These are phyloP conservation scores for Ascochyta lentis DNA, from an alignment of 2,329 filamentous ascomycete genomes.

Conservation along the genomic window DNA sequence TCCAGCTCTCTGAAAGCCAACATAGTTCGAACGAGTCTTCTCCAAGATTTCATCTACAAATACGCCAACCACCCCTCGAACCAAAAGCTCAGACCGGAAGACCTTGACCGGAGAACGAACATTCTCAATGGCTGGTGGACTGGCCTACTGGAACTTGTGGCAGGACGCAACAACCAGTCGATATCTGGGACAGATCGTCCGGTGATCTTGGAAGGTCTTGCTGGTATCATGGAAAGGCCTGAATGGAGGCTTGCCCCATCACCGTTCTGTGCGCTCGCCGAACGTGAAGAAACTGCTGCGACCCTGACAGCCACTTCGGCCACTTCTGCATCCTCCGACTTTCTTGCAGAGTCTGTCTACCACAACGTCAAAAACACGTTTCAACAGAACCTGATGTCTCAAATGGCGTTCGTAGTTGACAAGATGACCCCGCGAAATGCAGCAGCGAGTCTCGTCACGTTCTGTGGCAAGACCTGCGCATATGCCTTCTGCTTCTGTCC, in stretches of 20 bases:
- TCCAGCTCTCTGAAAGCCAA: constrained; percentile 76
- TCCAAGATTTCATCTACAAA: constrained; percentile 75
- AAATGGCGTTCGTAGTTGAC: constrained; percentile 86
- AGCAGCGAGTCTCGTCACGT: constrained; percentile 71
- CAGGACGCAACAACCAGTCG: constrained; percentile 75
- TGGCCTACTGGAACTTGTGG: constrained; percentile 79
- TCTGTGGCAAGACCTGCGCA: constrained; percentile 87
- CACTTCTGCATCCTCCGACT: constrained; percentile 67
- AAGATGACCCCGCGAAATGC: constrained; percentile 83
- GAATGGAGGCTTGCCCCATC: constrained; percentile 83
- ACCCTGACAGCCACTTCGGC: constrained; percentile 64
- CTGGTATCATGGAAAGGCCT: constrained; percentile 83
- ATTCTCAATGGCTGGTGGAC: constrained; percentile 94
- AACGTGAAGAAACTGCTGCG: constrained; percentile 57
- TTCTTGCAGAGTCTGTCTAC: constrained; percentile 76
- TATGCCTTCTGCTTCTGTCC: constrained; percentile 95
- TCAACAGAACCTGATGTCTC: constrained; percentile 78
- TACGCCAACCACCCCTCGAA: constrained; percentile 73
- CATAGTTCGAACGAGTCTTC: constrained; percentile 72
- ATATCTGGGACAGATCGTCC: constrained; percentile 86
- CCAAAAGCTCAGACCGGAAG: constrained; percentile 72
- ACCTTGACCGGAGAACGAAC: constrained; percentile 78
- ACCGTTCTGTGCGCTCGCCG: constrained; percentile 67
- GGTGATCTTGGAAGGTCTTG: constrained; percentile 77
- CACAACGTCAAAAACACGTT: constrained; percentile 92